Percentiles rank a stretch among this genome's conserved stretches.
Conservation (phyloP, 768 basidiomycete genomes). For the Mycena indigotica region DNA sequence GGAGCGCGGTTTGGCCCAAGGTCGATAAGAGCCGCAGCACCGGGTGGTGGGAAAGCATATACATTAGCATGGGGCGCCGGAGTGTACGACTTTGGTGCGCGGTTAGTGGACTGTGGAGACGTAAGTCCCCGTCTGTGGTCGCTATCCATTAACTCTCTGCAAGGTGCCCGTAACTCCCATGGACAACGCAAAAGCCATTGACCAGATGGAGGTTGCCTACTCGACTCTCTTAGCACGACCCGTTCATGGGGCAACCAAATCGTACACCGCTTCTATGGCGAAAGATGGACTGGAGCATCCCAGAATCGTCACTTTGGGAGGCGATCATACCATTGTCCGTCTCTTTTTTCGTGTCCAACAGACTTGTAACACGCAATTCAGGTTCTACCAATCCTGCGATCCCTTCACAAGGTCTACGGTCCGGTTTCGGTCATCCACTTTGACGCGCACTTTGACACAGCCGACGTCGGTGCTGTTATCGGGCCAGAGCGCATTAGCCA, state of each 20-base stretch:
- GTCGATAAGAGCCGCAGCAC: slow-evolving; percentile 63
- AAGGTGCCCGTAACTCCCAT: slow-evolving; percentile 44
- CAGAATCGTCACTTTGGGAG: slow-evolving; percentile 60
- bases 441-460: slow-evolving; percentile 26
- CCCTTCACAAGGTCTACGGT: slow-evolving; percentile 63
- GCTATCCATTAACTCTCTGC: neutral
- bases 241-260: slow-evolving; percentile 1
- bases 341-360: neutral
- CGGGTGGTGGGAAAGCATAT: slow-evolving; percentile 49
- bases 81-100: slow-evolving; percentile 48
- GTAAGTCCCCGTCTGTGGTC: slow-evolving; percentile 37
- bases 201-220: slow-evolving; percentile 72
- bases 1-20: slow-evolving; percentile 71
- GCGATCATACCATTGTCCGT: slow-evolving; percentile 63
- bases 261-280: slow-evolving; percentile 34
- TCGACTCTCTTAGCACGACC: slow-evolving; percentile 56
- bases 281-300: slow-evolving; percentile 61
- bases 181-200: slow-evolving; percentile 64
- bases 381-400: slow-evolving; percentile 59
- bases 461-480: slow-evolving; percentile 8
- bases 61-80: slow-evolving; percentile 55
- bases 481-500: slow-evolving; percentile 52
- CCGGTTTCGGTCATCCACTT: slow-evolving; percentile 43
- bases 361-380: neutral
- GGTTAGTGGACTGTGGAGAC: slow-evolving; percentile 69